A percentile compares a stretch with the other conserved stretches of the same genome.
Conservation (phyloP, 345 rosid species). For the Syzygium jambos region DNA sequence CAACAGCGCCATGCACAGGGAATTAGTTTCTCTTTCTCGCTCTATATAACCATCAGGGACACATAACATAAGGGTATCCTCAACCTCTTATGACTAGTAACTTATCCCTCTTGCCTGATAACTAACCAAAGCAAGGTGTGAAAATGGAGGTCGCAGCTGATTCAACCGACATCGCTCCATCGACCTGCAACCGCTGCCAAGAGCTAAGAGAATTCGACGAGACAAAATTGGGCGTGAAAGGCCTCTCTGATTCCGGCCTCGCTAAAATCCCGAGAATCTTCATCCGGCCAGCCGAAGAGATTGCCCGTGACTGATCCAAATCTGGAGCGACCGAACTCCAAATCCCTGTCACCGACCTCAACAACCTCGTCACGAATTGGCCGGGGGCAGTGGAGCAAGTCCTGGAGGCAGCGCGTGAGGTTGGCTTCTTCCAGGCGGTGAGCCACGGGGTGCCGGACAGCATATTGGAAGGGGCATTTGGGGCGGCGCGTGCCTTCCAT, state of each 20-base stretch:
- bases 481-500: constrained; percentile 7
- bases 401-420: background rate
- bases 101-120: background rate
- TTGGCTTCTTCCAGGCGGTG: constrained; percentile 25
- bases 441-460: constrained; percentile 22
- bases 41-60: no score
- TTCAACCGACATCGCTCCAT: no score
- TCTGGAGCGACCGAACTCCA: background rate
- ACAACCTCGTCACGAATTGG: background rate
- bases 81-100: background rate
- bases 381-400: background rate
- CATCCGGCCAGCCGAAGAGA: background rate
- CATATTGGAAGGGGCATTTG: constrained; percentile 13
- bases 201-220: background rate
- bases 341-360: constrained; percentile 36
- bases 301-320: background rate
- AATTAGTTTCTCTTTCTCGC: no score
- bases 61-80: background rate
- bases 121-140: background rate
- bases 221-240: background rate
- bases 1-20: no score
- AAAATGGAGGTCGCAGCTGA: no score
- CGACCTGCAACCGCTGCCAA: background rate
- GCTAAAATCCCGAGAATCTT: background rate
- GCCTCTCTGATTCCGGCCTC: background rate